A percentile compares a stretch with the other conserved stretches of the same genome.
Evolutionary conservation across 805 yeast species (phyloP).

Genomic region (Candida coleopterorum): DNA sequence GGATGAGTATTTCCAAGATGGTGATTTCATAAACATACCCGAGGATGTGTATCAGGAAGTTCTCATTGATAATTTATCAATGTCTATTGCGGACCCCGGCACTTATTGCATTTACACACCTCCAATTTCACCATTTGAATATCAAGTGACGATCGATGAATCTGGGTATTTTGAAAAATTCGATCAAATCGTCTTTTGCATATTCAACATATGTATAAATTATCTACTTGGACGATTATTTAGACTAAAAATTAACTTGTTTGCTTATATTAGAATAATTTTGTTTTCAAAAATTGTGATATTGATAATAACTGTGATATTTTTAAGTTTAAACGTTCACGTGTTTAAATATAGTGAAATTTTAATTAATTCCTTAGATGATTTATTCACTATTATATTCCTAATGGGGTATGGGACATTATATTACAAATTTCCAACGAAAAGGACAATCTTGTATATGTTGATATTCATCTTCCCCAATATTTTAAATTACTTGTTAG

Average conservation of each 20-base stretch:
- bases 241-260: neutral
- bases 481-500: neutral
- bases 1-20: slow-evolving; percentile 3
- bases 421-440: neutral
- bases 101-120: slow-evolving; percentile 5
- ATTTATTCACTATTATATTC: slow-evolving; percentile 2
- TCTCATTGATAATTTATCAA: neutral
- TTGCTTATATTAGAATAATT: neutral
- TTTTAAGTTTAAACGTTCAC: neutral
- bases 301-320: neutral
- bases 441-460: neutral
- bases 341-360: slow-evolving; percentile 1
- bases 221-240: neutral
- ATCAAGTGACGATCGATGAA: neutral
- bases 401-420: slow-evolving; percentile 5
- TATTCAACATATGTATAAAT: neutral
- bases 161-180: neutral
- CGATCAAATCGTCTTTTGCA: slow-evolving; percentile 1
- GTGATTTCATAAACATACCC: neutral
- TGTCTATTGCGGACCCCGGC: neutral
- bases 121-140: neutral
- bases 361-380: neutral
- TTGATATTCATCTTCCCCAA: neutral
- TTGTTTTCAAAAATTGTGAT: neutral
- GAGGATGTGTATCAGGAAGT: neutral